Base-by-base conservation (phyloP, 1,284 basidiomycete genomes). In the Violaceomyces palustris region DNA sequence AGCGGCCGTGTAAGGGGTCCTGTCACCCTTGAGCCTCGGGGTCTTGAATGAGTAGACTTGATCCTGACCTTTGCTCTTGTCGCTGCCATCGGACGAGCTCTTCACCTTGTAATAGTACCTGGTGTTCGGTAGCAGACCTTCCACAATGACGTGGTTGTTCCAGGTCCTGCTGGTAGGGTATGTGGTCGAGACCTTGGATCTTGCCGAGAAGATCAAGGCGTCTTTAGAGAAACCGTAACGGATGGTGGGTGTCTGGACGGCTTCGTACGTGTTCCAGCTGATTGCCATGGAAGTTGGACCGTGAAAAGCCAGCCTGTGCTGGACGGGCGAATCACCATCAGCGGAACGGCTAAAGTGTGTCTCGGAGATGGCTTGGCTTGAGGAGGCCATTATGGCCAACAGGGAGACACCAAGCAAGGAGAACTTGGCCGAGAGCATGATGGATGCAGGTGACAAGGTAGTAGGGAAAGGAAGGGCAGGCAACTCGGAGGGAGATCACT, bases 81-180 rank as follows among this genome's bases (percentile, higher is more conserved):
- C 36, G 29, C 46, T 62, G 19, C 42, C 43, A 39, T 55, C 51
- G 53, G 45, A 52, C 14, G 40, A 43, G 32, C 21, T 24, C 8
- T 50, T 50, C 22, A 61, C 52, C 39, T 52, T 50, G 47, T 62
- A 62, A 37, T 54, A 66, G 45, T 66, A 66, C n/a, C 31, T 54
- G 4, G 61, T 66, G 12, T 34, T 39, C 11, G 63, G 53, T 12
- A 38, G 6, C 19, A 66, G 50, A 28, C 40, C 32, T 35, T 29
- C 18, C 10, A 66, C 39, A 6, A 42, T 22, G 31, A 66, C 63
- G 15, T 47, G 46, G 40, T 66, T 58, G 37, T 51, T 47, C 44
- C 45, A 66, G 6, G 63, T 66, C 17, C 60, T 44, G 6, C 57
- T 61, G 34, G 63, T 61, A 3, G 52, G 38, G 38, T 66, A 66